Base-by-base conservation (phyloP, 805 yeast species). In the Lipomyces sp. region DNA sequence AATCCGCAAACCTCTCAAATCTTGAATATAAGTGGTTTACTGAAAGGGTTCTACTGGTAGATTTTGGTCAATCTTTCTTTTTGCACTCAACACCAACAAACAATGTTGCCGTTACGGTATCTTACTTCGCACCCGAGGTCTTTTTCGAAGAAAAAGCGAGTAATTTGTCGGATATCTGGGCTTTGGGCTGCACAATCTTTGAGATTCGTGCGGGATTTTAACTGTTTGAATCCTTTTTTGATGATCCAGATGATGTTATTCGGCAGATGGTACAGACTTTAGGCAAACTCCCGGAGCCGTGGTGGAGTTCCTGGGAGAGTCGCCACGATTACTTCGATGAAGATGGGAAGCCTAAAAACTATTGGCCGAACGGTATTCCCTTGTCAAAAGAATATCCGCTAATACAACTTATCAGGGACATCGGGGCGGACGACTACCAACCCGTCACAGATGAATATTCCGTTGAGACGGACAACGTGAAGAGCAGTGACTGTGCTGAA, bases 101-200 rank as follows among this genome's bases (percentile, higher is more conserved):
- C 1, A 8, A 29, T 29, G n/a, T 29, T 7, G 34, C 2, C 8
- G 0, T 24, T 1, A 51, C 54, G 13, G 24, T 51, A 33, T 51
- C 54, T 1, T 51, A 51, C 33, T 51, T 30, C 34, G 54, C 54
- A 30, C 54, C 54, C 10, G 54, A 51, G 2, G 34, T 51, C 54
- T 51, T 24, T 51, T 51, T 51, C 54, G 54, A 51, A 5, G 7
- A 32, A 7, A 2, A 7, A 2, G 1, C 15, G 15, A 51, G 33
- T 29, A 32, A 24, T 18, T 51, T 30, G 54, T 51, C 54, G 54
- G 54, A 51, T 5, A 51, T 51, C 54, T 51, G 54, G 54, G 54
- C 54, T 29, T 51, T 51, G 8, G 54, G 54, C 29, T 51, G 54
- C 33, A 51, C 33, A 15, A 51, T 51, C 3, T 51, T 51, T 51